Base-by-base conservation (phyloP, 176 grass and related monocot genomes). In the Aegilops bicornis region DNA sequence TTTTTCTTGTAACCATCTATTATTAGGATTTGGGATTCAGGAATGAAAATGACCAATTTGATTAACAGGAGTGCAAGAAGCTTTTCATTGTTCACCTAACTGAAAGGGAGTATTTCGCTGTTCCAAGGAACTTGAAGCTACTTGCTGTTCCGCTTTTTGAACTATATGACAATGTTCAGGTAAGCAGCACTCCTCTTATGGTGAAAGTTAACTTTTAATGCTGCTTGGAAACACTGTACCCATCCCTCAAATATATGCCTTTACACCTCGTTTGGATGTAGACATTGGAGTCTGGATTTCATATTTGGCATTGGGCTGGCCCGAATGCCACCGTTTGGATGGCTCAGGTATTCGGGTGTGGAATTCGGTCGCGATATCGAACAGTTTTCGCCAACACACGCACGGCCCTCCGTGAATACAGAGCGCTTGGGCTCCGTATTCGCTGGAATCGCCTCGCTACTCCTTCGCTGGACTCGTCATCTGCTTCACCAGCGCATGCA, bases 41-140 rank as follows among this genome's bases (percentile, higher is more conserved):
- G 24, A 65, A 54, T 78, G 14, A 24, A 72, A 83, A 71, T 74
- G 32, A 62, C 24, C 11, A 78, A 73, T 83, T 13, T 73, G 65
- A 67, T 87, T 31, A 79, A 48, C 85, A 95, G 93, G 93, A 98
- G 83, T 98, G 96, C 70, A 95, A 98, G 86, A 98, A 95, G 78
- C 96, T 98, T 83, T 98, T 91, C 88, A 85, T 98, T 76, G 91
- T 95, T 76, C 96, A 98, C 81, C 89, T 98, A 32, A 89, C 96
- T 72, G 96, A 95, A 89, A 94, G 91, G 90, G 96, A 98, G 76
- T 95, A 94, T 88, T 98, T 98, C 56, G 90, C 96, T 56, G 96
- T 98, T 88, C 93, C 96, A 50, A 95, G 94, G 88, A 98, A 95
- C 85, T 89, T 98, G 78, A 98, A 98, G 84, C 75, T 98, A 84